These are phyloP conservation scores for Podila epicladia DNA, from an alignment of 192 early-diverging fungal genomes.

Conservation along the genomic window DNA sequence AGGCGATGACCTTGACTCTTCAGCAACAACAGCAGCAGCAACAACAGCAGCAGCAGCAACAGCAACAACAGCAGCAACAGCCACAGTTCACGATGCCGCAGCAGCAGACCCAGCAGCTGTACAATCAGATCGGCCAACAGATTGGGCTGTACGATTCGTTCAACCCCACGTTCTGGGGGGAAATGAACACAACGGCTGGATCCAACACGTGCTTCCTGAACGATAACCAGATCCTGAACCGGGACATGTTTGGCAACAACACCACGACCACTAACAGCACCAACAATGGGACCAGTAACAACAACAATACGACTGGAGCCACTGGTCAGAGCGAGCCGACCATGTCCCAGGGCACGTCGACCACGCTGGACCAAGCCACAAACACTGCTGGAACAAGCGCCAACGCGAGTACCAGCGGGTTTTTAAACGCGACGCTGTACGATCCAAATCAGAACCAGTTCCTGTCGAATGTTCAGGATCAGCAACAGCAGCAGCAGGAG, in stretches of 20 bases:
- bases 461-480: background rate
- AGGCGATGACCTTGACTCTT: background rate
- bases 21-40: constrained; percentile 22
- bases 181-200: constrained; percentile 18
- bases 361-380: background rate
- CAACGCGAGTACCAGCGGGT: constrained; percentile 13
- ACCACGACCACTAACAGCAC: background rate
- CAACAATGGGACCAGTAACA: background rate
- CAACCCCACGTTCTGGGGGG: constrained; percentile 32
- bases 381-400: background rate
- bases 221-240: constrained; percentile 18
- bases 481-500: constrained; percentile 13
- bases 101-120: constrained; percentile 36
- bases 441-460: background rate
- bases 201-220: constrained; percentile 20
- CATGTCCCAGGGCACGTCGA: background rate
- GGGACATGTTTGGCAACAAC: background rate
- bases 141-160: constrained; percentile 39
- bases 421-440: constrained; percentile 16
- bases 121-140: constrained; percentile 39
- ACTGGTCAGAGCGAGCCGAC: no score
- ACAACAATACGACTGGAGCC: background rate
- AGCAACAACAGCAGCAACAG: constrained; percentile 7
- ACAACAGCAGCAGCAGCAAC: constrained; percentile 11
- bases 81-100: background rate